Evolutionary conservation across 2,329 filamentous ascomycete genomes (phyloP).

Genomic region (Xylariomycetidae sp.): DNA sequence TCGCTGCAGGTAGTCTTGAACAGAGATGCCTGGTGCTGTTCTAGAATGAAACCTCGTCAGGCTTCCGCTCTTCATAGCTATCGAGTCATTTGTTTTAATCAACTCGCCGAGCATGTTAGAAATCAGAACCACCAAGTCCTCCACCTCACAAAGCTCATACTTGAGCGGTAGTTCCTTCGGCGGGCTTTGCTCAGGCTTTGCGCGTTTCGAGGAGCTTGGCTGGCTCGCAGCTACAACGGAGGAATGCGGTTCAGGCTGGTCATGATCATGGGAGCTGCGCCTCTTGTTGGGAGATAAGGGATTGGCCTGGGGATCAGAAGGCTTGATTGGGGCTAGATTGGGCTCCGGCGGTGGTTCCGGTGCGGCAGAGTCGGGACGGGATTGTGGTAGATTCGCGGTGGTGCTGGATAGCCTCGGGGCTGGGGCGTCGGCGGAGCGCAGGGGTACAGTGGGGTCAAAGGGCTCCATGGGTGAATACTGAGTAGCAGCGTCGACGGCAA

Average conservation of each 20-base stretch:
- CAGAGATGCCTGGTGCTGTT: slow-evolving; percentile 82
- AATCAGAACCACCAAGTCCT: slow-evolving; percentile 86
- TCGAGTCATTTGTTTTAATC: slow-evolving; percentile 85
- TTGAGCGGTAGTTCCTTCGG: slow-evolving; percentile 60
- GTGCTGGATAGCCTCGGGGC: slow-evolving; percentile 22
- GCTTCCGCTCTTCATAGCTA: slow-evolving; percentile 78
- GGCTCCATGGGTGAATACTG: slow-evolving; percentile 47
- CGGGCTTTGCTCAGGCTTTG: slow-evolving; percentile 44
- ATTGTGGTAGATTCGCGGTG: slow-evolving; percentile 10
- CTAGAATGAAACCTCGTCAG: slow-evolving; percentile 91
- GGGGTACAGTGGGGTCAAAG: slow-evolving; percentile 34
- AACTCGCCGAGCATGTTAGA: slow-evolving; percentile 94
- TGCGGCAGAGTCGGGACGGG: slow-evolving; percentile 12
- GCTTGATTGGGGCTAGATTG: slow-evolving; percentile 15
- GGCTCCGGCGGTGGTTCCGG: slow-evolving; percentile 21
- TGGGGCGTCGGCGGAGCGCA: slow-evolving; percentile 25
- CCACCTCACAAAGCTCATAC: slow-evolving; percentile 78
- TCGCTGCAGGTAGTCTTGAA: slow-evolving; percentile 87
- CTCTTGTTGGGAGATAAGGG: slow-evolving; percentile 36
- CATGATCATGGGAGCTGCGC: slow-evolving; percentile 38
- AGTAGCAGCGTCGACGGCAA: slow-evolving; percentile 42
- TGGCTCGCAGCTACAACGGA: slow-evolving; percentile 27
- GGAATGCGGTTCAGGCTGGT: slow-evolving; percentile 20
- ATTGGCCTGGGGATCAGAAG: slow-evolving; percentile 10
- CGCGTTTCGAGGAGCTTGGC: slow-evolving; percentile 45